Conservation (phyloP, 768 basidiomycete species). For the Coprinellus aureogranulatus region DNA sequence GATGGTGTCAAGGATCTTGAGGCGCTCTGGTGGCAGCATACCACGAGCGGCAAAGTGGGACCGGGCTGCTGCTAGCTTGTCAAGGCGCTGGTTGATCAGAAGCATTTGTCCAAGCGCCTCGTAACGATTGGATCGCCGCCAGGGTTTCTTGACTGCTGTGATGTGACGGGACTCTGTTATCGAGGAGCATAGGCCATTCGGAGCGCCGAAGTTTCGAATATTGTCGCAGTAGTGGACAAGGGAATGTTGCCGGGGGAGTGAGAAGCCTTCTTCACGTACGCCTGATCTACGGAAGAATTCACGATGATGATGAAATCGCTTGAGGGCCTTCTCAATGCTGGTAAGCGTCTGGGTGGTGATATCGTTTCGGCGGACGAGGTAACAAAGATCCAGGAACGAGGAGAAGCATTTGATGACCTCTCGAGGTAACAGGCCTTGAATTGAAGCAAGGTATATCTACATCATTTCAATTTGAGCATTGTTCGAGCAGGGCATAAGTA, state of each 20-base stretch:
- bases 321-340: slow-evolving; percentile 14
- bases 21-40: slow-evolving; percentile 17
- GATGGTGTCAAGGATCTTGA: background rate
- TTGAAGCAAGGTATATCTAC: slow-evolving; percentile 21
- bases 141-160: slow-evolving; percentile 33
- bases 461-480: too few species aligned
- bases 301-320: slow-evolving; percentile 26
- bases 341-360: slow-evolving; percentile 6
- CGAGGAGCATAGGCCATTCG: slow-evolving; percentile 29
- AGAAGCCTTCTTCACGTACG: slow-evolving; percentile 13
- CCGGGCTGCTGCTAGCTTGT: slow-evolving; percentile 26
- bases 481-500: too few species aligned
- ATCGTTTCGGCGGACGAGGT: slow-evolving; percentile 20
- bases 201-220: slow-evolving; percentile 23
- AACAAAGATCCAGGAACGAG: slow-evolving; percentile 33
- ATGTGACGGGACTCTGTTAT: slow-evolving; percentile 34
- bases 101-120: slow-evolving; percentile 37
- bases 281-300: slow-evolving; percentile 24
- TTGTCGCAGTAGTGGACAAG: slow-evolving; percentile 16
- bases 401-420: slow-evolving; percentile 17
- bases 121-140: slow-evolving; percentile 27
- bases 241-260: slow-evolving; percentile 23
- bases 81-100: slow-evolving; percentile 24
- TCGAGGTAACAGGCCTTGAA: slow-evolving; percentile 14
- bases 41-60: slow-evolving; percentile 11